These are phyloP conservation scores for Blastocystis sp. DNA, from an alignment of 352 stramenopile genomes.

Conservation along the genomic window DNA sequence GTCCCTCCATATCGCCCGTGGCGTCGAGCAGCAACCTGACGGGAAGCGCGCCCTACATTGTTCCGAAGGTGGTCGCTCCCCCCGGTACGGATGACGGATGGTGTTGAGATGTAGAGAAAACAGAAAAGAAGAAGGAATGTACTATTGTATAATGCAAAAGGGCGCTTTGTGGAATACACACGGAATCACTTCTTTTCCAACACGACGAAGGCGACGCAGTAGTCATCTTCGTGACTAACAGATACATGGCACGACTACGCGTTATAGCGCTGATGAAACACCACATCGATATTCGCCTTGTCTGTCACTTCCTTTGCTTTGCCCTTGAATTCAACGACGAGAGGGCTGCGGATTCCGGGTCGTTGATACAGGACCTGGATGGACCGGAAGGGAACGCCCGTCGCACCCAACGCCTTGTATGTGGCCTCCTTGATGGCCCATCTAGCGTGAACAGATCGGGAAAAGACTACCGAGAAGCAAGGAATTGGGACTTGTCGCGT, in stretches of 20 bases:
- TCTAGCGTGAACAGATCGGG: neutral
- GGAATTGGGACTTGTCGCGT: slow-evolving; percentile 29
- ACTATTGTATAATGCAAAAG: slow-evolving; percentile 28
- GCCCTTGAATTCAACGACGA: slow-evolving; percentile 20
- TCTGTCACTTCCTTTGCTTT: slow-evolving; percentile 36
- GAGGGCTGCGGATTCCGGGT: slow-evolving; percentile 18
- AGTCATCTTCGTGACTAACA: slow-evolving; percentile 59
- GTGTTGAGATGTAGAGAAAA: neutral
- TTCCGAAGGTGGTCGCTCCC: neutral
- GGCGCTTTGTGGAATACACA: neutral
- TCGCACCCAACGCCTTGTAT: slow-evolving; percentile 39
- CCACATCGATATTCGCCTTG: neutral
- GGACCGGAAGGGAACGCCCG: slow-evolving; percentile 24
- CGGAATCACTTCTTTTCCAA: slow-evolving; percentile 21
- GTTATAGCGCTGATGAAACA: neutral
- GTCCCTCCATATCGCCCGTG: neutral
- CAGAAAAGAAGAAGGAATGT: slow-evolving; percentile 18
- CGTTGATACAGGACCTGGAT: slow-evolving; percentile 17
- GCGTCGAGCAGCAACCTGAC: neutral
- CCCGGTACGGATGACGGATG: neutral
- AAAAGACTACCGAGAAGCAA: slow-evolving; percentile 37
- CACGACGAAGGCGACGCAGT: slow-evolving; percentile 64
- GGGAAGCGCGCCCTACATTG: neutral
- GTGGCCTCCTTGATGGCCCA: slow-evolving; percentile 57
- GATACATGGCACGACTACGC: slow-evolving; percentile 19